Evolutionary conservation across 176 grass and related monocot species (phyloP), one percentile per base, ranked within the genome.

Genomic region (Raddia distichophylla): DNA sequence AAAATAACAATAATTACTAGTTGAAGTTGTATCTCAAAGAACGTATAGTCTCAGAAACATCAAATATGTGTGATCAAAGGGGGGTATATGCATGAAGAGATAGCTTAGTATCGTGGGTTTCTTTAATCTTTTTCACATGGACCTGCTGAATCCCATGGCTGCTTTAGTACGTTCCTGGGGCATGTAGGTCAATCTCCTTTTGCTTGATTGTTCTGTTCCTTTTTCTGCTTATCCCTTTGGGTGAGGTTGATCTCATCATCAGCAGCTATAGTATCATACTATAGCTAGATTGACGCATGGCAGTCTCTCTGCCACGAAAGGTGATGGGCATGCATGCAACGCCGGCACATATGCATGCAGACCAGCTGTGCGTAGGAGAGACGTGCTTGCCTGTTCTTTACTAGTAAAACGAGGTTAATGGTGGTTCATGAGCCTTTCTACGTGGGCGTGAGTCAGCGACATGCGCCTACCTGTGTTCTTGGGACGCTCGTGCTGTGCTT

Each of bases 361-460:
- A 27, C 35, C 43, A 18, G 11, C n/a, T n/a, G n/a, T 8, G 58
- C 5, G 42, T 15, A 46, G 8, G 43, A 16, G 73, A 77, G 45
- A 63, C 56, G 32, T 27, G 27, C 27, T 1, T 78, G 74, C 35
- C 0, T 63, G 40, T 42, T 59, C 13, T 60, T 51, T 65, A 63
- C 73, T 77, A 79, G 74, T 73, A 47, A 12, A n/a, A 17, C 53
- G 20, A 22, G 67, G 56, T 19, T 42, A 54, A 42, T 10, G 66
- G 48, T 27, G 22, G 57, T 15, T 64, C 19, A 7, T 20, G 33
- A 54, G 35, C 47, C 72, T 82, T 82, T 89, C 16, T 76, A 69
- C 71, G 87, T 89, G 87, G 71, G 48, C 47, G 32, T 80, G 87
- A 89, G 71, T 81, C 87, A 89, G 37, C 22, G 37, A 16, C 35